Base-by-base conservation (phyloP, 345 rosid species). In the Populus deltoides region DNA sequence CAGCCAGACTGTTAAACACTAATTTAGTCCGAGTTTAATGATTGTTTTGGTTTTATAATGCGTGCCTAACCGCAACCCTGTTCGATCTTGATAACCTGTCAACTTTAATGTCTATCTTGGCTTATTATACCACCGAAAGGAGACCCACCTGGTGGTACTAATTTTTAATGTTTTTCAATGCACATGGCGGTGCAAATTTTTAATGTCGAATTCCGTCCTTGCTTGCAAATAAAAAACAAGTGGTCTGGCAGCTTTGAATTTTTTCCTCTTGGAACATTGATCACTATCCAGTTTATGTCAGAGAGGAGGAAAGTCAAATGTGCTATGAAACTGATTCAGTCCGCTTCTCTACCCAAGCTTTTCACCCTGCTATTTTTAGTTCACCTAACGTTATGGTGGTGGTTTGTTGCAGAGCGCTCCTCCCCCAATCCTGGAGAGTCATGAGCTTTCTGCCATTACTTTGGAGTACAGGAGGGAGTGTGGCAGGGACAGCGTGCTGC, bases 401-500 rank as follows among this genome's bases (percentile, higher is more conserved):
- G 75, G 27, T 24, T 74, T 77, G 49, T 68, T 83, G 82, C 93
- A 92, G 96, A 90, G 99, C 85, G 94, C 98, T 86, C 99, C 99
- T 1, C 88, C 77, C 76, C 81, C 87, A 67, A 86, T 97, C 72
- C 85, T 94, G 86, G 99, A 97, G 97, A 86, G 80, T 49, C 93
- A 90, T 70, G 91, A 91, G 87, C 98, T 97, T 61, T 83, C 88
- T 12, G 77, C 92, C 82, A 79, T 97, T 85, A 90, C 97, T 15
- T 79, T 97, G 78, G 99, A 97, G 87, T 97, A 97, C 55, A 84
- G 97, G 79, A 91, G 97, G 89, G 99, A 97, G 84, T 97, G 99
- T 22, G 98, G 97, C 31, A 91, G 78, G 85, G 97, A 94, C 90
- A 90, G 92, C 27, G 92, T 92, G 75, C 93, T 97, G 80, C 94